phyloP scores from a whole-genome alignment of 306 rosid species.

The Styphnolobium japonicum region DNA sequence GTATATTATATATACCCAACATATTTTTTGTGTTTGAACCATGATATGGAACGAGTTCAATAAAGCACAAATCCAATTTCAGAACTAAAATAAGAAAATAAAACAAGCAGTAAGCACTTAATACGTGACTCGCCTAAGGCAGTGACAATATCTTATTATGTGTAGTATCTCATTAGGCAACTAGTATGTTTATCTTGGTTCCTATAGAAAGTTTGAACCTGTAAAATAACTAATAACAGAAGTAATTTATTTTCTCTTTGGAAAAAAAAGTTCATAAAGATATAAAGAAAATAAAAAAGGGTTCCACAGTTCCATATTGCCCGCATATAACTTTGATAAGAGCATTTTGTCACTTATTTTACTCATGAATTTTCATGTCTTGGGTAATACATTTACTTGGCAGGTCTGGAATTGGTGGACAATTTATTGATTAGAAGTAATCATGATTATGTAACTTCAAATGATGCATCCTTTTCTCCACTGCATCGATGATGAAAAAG shows the following conservation, averaged over 20 bases:
- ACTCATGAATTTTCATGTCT: not conserved
- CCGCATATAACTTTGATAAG: too few species aligned
- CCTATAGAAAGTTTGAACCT: not conserved
- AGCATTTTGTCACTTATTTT: not conserved
- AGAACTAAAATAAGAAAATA: not conserved
- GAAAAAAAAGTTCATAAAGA: too few species aligned
- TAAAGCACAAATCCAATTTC: constrained; percentile 10
- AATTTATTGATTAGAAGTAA: not conserved
- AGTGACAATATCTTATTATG: not conserved
- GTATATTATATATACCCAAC: not conserved
- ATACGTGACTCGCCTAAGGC: not conserved
- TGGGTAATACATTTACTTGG: not conserved
- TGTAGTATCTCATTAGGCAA: not conserved
- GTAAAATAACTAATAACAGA: not conserved
- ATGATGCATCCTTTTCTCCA: constrained; percentile 12
- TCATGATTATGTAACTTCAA: constrained; percentile 21
- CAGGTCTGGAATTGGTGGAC: not conserved
- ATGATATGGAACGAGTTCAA: not conserved
- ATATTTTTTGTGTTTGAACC: not conserved
- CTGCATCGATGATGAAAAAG: not conserved
- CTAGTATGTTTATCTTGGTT: not conserved
- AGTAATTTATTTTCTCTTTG: too few species aligned
- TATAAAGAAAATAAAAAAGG: too few species aligned
- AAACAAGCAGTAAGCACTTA: not conserved
- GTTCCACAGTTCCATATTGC: too few species aligned